These are phyloP conservation scores for Blakeslea trispora DNA, from an alignment of 371 early-diverging fungal species.

Conservation along the genomic window DNA sequence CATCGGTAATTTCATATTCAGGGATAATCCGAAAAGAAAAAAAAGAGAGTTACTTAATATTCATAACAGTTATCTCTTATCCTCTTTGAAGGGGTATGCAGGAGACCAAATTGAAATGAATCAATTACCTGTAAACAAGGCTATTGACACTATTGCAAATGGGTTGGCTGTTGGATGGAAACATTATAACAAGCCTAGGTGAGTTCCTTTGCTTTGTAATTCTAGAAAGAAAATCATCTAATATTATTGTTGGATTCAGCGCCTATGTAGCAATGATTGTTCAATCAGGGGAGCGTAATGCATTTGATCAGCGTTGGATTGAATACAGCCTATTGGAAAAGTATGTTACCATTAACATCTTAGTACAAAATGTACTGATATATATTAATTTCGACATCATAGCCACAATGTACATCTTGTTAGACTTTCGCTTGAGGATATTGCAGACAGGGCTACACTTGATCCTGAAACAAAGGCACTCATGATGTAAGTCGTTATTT, in stretches of 20 bases:
- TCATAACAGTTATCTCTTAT: constrained; percentile 54
- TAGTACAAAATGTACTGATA: no score
- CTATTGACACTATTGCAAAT: constrained; percentile 33
- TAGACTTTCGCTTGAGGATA: constrained; percentile 69
- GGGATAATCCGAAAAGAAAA: neutral
- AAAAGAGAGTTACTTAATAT: neutral
- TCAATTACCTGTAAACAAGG: constrained; percentile 74
- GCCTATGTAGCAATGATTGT: constrained; percentile 88
- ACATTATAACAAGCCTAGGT: constrained; percentile 75
- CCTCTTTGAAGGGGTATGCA: constrained; percentile 56
- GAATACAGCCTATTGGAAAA: constrained; percentile 79
- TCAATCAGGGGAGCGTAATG: constrained; percentile 93
- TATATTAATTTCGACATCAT: no score
- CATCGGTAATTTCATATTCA: constrained; percentile 76
- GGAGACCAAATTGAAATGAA: constrained; percentile 43
- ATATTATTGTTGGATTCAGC: constrained; percentile 40
- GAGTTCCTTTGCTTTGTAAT: constrained; percentile 18
- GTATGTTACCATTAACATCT: no score
- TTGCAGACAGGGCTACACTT: constrained; percentile 58
- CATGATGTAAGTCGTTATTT: constrained; percentile 62
- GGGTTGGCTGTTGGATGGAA: constrained; percentile 84
- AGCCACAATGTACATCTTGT: constrained; percentile 69
- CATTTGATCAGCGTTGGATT: constrained; percentile 93
- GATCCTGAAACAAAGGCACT: constrained; percentile 59
- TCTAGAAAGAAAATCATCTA: neutral